phyloP scores from a whole-genome alignment of 495 filamentous ascomycete species.

The Sabuloglossum arenarium region DNA sequence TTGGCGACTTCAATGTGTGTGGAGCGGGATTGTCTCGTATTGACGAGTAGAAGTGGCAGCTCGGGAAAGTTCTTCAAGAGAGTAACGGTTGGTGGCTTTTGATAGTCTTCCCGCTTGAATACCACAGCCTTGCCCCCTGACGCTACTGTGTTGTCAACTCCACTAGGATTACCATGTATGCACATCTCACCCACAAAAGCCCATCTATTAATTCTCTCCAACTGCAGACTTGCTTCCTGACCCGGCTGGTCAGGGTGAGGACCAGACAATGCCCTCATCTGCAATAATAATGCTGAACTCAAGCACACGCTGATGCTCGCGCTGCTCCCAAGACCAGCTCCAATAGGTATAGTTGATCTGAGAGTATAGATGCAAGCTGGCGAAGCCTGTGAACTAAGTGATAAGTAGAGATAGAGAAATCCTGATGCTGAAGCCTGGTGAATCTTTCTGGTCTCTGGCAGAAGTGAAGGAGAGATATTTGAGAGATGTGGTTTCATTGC shows the following conservation, averaged over 20 bases:
- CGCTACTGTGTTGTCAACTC: slow-evolving; percentile 94
- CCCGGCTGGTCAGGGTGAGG: slow-evolving; percentile 76
- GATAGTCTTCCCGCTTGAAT: slow-evolving; percentile 63
- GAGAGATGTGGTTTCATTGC: slow-evolving; percentile 58
- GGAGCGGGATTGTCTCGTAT: slow-evolving; percentile 66
- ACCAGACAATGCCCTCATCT: slow-evolving; percentile 67
- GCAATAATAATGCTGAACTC: slow-evolving; percentile 66
- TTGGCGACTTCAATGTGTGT: slow-evolving; percentile 73
- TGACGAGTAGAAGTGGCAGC: slow-evolving; percentile 70
- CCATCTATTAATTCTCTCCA: slow-evolving; percentile 93
- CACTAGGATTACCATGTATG: slow-evolving; percentile 90
- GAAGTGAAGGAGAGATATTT: slow-evolving; percentile 39
- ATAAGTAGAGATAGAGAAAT: slow-evolving; percentile 87
- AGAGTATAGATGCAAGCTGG: slow-evolving; percentile 73
- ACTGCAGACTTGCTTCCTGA: slow-evolving; percentile 59
- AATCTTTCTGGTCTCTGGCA: slow-evolving; percentile 48
- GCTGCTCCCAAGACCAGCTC: slow-evolving; percentile 79
- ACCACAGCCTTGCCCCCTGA: slow-evolving; percentile 82
- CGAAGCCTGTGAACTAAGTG: slow-evolving; percentile 56
- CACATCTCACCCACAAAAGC: slow-evolving; percentile 93
- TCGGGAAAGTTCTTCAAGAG: slow-evolving; percentile 71
- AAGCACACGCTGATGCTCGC: slow-evolving; percentile 82
- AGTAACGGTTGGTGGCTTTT: slow-evolving; percentile 53
- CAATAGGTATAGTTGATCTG: slow-evolving; percentile 84
- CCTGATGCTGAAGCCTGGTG: slow-evolving; percentile 58